Percentiles rank a stretch among this genome's conserved stretches.
Evolutionary conservation across 495 filamentous ascomycete species (phyloP).

Genomic region (Entonaema liquescens): DNA sequence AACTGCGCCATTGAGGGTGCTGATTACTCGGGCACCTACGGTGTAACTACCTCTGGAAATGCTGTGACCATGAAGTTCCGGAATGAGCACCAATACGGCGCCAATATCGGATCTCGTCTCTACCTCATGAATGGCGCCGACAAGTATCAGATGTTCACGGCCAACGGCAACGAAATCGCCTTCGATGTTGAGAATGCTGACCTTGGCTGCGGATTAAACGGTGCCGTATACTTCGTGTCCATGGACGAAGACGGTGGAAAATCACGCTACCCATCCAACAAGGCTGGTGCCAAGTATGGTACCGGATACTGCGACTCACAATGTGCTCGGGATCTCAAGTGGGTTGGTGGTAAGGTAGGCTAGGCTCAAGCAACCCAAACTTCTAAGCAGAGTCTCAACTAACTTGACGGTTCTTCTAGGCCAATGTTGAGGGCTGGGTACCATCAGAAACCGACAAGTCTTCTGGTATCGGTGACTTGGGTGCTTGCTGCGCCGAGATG

Average conservation of each 20-base stretch:
- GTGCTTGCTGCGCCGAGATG: constrained; percentile 77
- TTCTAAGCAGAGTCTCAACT: background rate
- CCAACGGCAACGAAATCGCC: constrained; percentile 65
- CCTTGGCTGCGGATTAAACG: constrained; percentile 61
- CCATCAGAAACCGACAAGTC: constrained; percentile 63
- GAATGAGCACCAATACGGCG: constrained; percentile 52
- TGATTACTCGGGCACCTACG: constrained; percentile 55
- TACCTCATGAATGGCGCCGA: constrained; percentile 62
- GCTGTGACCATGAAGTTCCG: constrained; percentile 61
- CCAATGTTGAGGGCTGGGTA: constrained; percentile 67
- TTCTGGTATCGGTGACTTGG: constrained; percentile 63
- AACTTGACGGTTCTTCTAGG: constrained; percentile 39
- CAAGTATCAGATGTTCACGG: constrained; percentile 64
- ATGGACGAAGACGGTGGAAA: constrained; percentile 65
- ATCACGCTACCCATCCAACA: constrained; percentile 58
- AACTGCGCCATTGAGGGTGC: constrained; percentile 64
- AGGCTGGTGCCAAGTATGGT: constrained; percentile 67
- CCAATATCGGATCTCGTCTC: constrained; percentile 59
- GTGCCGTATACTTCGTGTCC: constrained; percentile 65
- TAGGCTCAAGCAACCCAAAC: background rate
- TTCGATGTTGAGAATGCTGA: constrained; percentile 67
- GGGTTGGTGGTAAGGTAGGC: constrained; percentile 56
- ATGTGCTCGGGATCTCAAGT: constrained; percentile 62
- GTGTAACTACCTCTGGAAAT: constrained; percentile 56
- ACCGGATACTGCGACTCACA: constrained; percentile 67